These are phyloP conservation scores for Pythium angustatum DNA, from an alignment of 352 stramenopile genomes.

Conservation along the genomic window DNA sequence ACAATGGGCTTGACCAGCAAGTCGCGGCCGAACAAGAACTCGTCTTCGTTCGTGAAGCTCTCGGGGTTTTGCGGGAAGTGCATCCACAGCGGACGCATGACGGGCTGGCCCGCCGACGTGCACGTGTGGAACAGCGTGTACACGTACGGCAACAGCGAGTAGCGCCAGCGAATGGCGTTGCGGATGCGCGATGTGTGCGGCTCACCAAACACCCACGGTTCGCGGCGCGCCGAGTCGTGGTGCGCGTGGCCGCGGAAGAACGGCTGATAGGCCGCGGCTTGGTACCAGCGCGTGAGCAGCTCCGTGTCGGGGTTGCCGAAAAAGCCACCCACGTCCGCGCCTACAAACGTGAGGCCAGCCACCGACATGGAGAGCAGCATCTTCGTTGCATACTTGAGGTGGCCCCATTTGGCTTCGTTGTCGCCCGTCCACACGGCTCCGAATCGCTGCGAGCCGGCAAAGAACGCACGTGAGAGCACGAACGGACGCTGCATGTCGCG, in stretches of 20 bases:
- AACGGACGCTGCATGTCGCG: constrained; percentile 91
- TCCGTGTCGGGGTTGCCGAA: constrained; percentile 97
- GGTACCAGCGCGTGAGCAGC: constrained; percentile 96
- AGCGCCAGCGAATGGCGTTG: constrained; percentile 92
- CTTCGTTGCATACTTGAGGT: constrained; percentile 94
- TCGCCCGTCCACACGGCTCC: constrained; percentile 99
- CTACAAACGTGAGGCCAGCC: constrained; percentile 95
- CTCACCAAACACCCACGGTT: constrained; percentile 98
- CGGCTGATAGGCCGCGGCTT: constrained; percentile 95
- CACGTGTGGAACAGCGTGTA: constrained; percentile 89
- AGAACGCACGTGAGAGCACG: constrained; percentile 97
- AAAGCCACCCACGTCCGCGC: constrained; percentile 99
- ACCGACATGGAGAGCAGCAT: constrained; percentile 98
- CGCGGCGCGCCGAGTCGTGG: constrained; percentile 97
- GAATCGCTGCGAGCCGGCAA: constrained; percentile 96
- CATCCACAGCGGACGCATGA: constrained; percentile 96
- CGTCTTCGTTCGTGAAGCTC: constrained; percentile 90
- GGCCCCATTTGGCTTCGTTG: constrained; percentile 95
- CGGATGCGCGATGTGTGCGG: constrained; percentile 90
- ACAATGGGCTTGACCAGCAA: constrained; percentile 97
- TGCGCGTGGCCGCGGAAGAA: constrained; percentile 99
- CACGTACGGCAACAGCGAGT: constrained; percentile 96
- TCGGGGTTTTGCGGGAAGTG: constrained; percentile 90
- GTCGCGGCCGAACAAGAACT: constrained; percentile 95
- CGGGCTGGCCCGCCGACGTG: constrained; percentile 58